Evolutionary conservation across 2,329 filamentous ascomycete genomes (phyloP).

Genomic region (Diaporthe caulivora): DNA sequence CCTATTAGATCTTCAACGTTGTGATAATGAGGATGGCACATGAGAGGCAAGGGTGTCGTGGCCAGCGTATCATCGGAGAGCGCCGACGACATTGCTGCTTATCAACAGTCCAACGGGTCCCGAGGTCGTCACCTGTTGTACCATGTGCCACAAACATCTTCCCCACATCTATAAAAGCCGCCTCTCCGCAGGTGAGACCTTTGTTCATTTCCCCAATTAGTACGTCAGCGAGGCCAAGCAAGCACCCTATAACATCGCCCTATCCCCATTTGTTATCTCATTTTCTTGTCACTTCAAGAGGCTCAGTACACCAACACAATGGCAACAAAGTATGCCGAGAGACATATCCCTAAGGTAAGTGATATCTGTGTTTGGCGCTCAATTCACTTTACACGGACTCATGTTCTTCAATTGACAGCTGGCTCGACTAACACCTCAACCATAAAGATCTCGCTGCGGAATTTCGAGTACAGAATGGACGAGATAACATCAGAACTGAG

Average conservation of each 20-base stretch:
- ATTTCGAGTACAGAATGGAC: slow-evolving; percentile 65
- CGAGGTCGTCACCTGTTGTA: not conserved
- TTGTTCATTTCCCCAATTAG: not conserved
- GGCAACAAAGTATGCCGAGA: slow-evolving; percentile 38
- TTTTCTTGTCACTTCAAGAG: not conserved
- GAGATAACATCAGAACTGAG: slow-evolving; percentile 66
- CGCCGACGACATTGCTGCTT: slow-evolving; percentile 37
- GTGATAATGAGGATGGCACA: not conserved
- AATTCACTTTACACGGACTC: not conserved
- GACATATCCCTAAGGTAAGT: slow-evolving; percentile 39
- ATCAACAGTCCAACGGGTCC: slow-evolving; percentile 15
- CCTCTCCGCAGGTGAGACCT: not conserved
- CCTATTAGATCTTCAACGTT: not conserved
- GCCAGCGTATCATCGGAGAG: slow-evolving; percentile 33
- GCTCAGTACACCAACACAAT: not conserved
- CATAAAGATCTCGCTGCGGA: slow-evolving; percentile 62
- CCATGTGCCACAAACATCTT: not conserved
- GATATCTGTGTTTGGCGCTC: not conserved
- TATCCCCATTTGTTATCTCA: not conserved
- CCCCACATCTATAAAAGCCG: slow-evolving; percentile 24
- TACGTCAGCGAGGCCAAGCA: not conserved
- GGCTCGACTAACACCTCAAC: slow-evolving; percentile 40
- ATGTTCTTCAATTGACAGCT: too few species aligned
- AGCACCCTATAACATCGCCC: not conserved
- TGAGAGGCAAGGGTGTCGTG: too few species aligned